A percentile compares a stretch with the other conserved stretches of the same genome.
These are phyloP conservation scores for Dendrobium huoshanense DNA, from an alignment of 106 monocot species.

Conservation along the genomic window DNA sequence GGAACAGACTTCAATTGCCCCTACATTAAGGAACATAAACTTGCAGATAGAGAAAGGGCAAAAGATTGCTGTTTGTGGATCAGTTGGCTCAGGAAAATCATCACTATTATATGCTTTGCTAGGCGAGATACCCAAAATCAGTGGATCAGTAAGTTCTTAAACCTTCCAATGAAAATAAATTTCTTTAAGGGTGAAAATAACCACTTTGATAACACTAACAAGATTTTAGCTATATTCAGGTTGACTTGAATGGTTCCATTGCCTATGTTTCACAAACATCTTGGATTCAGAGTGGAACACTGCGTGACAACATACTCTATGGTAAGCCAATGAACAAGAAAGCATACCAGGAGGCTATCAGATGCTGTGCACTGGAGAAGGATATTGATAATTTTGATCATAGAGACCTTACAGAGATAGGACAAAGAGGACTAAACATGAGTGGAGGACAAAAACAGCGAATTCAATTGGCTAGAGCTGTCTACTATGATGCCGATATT, in stretches of 20 bases:
- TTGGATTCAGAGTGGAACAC: slow-evolving; percentile 77
- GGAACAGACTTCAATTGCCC: slow-evolving; percentile 14
- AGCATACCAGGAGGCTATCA: slow-evolving; percentile 47
- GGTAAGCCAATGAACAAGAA: slow-evolving; percentile 55
- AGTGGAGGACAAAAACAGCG: slow-evolving; percentile 53
- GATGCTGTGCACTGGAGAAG: slow-evolving; percentile 63
- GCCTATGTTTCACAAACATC: slow-evolving; percentile 76
- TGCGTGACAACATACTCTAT: slow-evolving; percentile 62
- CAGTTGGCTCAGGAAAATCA: slow-evolving; percentile 75
- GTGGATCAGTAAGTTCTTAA: slow-evolving; percentile 45
- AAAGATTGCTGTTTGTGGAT: slow-evolving; percentile 56
- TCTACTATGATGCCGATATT: slow-evolving; percentile 35
- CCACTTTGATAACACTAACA: not conserved
- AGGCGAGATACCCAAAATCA: slow-evolving; percentile 50
- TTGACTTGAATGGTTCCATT: slow-evolving; percentile 38
- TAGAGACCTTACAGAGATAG: slow-evolving; percentile 40
- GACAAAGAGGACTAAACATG: slow-evolving; percentile 41
- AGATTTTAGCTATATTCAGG: slow-evolving; percentile 22
- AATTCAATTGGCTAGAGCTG: slow-evolving; percentile 42
- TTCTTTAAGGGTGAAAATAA: not conserved
- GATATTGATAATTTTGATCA: slow-evolving; percentile 60
- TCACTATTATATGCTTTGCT: slow-evolving; percentile 51
- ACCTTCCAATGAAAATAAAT: not conserved
- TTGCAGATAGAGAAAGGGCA: slow-evolving; percentile 31
- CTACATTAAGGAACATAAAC: slow-evolving; percentile 30